Evolutionary conservation across 768 basidiomycete genomes (phyloP).

Genomic region (Infundibulicybe gibba): DNA sequence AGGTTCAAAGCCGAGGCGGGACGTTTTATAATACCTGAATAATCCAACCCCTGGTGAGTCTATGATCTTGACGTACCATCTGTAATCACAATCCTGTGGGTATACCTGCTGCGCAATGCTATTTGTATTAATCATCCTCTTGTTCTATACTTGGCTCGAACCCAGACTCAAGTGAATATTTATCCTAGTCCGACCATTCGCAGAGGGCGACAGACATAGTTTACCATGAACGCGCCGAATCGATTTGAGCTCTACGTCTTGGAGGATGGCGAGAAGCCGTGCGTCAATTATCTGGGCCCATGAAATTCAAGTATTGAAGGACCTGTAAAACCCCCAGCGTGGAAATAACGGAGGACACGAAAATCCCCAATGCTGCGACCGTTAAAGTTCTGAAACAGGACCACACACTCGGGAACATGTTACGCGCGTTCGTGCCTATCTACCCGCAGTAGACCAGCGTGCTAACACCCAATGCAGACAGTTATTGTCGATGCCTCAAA

Average conservation of each 20-base stretch:
- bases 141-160: not conserved
- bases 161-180: not conserved
- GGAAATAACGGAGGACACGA: slow-evolving; percentile 91
- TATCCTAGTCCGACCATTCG: too few relatives aligned
- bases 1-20: too few relatives aligned
- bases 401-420: slow-evolving; percentile 94
- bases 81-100: not conserved
- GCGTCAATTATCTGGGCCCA: slow-evolving; percentile 33
- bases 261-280: slow-evolving; percentile 93
- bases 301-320: not conserved
- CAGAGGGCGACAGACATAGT: too few relatives aligned
- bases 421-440: slow-evolving; percentile 72
- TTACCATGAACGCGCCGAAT: slow-evolving; percentile 87
- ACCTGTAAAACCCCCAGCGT: slow-evolving; percentile 48
- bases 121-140: too few relatives aligned
- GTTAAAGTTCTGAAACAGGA: slow-evolving; percentile 95
- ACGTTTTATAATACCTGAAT: too few relatives aligned
- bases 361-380: slow-evolving; percentile 96
- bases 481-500: slow-evolving; percentile 80
- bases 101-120: too few relatives aligned
- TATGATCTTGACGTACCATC: not conserved
- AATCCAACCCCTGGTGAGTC: not conserved
- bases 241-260: slow-evolving; percentile 89
- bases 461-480: slow-evolving; percentile 49
- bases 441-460: slow-evolving; percentile 1